Conservation (phyloP, 306 rosid genomes). For the Quercus robur region DNA sequence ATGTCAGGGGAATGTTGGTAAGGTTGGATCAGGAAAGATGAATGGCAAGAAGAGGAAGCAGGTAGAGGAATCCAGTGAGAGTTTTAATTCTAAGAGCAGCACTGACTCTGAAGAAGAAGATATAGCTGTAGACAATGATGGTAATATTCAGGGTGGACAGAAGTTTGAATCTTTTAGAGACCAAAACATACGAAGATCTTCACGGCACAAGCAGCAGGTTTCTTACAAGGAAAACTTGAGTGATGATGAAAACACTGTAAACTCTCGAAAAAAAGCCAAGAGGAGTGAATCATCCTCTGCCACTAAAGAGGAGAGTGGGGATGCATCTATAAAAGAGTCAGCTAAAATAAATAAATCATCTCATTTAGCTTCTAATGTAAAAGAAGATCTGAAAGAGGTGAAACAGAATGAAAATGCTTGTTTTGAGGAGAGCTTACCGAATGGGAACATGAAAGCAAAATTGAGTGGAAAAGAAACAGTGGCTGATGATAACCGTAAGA, state of each 20-base stretch:
- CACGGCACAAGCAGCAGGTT: constrained; percentile 64
- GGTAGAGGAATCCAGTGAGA: constrained; percentile 56
- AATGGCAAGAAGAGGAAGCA: constrained; percentile 53
- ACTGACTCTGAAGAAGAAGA: constrained; percentile 66
- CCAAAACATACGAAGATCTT: constrained; percentile 63
- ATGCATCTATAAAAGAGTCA: constrained; percentile 31
- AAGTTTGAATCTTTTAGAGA: constrained; percentile 30
- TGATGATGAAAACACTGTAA: constrained; percentile 38
- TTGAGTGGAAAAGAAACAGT: constrained; percentile 24
- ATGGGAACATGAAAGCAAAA: constrained; percentile 26
- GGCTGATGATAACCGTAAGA: constrained; percentile 11
- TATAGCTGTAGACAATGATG: constrained; percentile 27
- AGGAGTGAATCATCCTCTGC: constrained; percentile 33
- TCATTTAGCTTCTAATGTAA: constrained; percentile 27
- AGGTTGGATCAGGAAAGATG: constrained; percentile 33
- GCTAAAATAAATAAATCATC: constrained; percentile 30
- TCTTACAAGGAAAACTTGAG: constrained; percentile 70
- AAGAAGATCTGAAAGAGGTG: constrained; percentile 28
- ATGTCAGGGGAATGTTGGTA: constrained; percentile 31
- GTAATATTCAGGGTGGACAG: constrained; percentile 23
- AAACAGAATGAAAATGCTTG: constrained; percentile 24
- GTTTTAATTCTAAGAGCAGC: constrained; percentile 43
- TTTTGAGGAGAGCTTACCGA: constrained; percentile 29
- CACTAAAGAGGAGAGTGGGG: constrained; percentile 21
- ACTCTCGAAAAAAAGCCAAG: constrained; percentile 38